Evolutionary conservation across 331 rosid genomes (phyloP).

Genomic region (Dryas integrifolia): DNA sequence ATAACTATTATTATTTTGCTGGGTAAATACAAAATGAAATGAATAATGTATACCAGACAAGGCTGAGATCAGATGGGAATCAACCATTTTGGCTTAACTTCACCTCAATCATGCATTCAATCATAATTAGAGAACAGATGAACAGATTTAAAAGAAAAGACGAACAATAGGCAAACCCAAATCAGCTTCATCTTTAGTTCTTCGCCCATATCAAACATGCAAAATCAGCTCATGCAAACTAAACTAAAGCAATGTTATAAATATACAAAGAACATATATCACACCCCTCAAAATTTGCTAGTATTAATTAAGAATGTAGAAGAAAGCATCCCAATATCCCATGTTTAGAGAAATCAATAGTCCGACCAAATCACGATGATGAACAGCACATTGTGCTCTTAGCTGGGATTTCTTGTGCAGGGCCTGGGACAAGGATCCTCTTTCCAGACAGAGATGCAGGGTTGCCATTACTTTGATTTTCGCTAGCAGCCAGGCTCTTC

Average conservation of each 20-base stretch:
- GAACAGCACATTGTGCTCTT: slow-evolving; percentile 71
- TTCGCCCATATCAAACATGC: slow-evolving; percentile 23
- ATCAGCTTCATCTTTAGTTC: slow-evolving; percentile 25
- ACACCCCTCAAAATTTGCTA: slow-evolving; percentile 56
- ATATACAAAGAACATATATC: slow-evolving; percentile 45
- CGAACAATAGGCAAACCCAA: slow-evolving; percentile 20
- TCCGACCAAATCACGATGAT: slow-evolving; percentile 43
- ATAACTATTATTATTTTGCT: too few species aligned
- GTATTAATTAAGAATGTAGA: slow-evolving; percentile 26
- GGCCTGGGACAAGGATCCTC: slow-evolving; percentile 82
- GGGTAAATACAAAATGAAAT: neutral
- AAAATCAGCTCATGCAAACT: slow-evolving; percentile 38
- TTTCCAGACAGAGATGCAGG: slow-evolving; percentile 64
- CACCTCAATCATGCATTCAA: neutral
- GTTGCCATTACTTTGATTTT: slow-evolving; percentile 65
- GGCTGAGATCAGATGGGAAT: neutral
- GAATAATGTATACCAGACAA: neutral
- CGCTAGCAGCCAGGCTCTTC: slow-evolving; percentile 68
- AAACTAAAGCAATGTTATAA: slow-evolving; percentile 26
- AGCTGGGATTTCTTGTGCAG: slow-evolving; percentile 79
- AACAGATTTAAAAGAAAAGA: neutral
- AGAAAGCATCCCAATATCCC: slow-evolving; percentile 11
- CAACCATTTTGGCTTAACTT: neutral
- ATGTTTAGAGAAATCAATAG: slow-evolving; percentile 17
- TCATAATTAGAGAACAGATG: neutral